Evolutionary conservation across 768 basidiomycete species (phyloP).

Genomic region (Trametes coccinea): DNA sequence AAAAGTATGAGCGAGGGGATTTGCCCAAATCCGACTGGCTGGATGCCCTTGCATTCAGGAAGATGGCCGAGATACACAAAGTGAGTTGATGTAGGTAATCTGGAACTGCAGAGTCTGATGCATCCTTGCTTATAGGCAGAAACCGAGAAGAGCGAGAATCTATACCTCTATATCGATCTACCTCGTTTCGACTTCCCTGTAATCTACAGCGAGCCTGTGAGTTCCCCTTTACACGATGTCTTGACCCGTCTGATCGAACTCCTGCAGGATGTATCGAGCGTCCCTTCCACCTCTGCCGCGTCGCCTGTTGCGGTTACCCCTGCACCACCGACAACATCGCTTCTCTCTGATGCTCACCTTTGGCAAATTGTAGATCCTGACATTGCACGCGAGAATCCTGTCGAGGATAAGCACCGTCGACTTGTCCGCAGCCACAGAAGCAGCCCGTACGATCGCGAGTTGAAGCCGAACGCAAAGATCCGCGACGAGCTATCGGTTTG

Average conservation of each 20-base stretch:
- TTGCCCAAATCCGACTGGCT: constrained; percentile 95
- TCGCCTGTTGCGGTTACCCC: constrained; percentile 41
- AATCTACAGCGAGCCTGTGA: constrained; percentile 86
- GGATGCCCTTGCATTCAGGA: constrained; percentile 88
- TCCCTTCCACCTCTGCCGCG: constrained; percentile 43
- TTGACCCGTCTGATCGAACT: not conserved
- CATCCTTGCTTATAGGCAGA: constrained; percentile 58
- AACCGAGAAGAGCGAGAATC: constrained; percentile 85
- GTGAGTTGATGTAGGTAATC: constrained; percentile 43
- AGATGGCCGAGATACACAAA: constrained; percentile 93
- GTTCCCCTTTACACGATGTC: constrained; percentile 26
- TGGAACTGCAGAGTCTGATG: not conserved
- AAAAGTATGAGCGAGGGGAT: constrained; percentile 95
- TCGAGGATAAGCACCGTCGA: constrained; percentile 95
- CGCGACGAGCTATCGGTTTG: constrained; percentile 89
- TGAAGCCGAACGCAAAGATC: constrained; percentile 96
- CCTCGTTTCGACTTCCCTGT: constrained; percentile 98
- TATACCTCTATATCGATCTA: constrained; percentile 95
- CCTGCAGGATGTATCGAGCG: constrained; percentile 41
- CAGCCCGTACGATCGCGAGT: constrained; percentile 90
- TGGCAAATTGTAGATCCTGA: constrained; percentile 95
- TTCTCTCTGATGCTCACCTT: constrained; percentile 66
- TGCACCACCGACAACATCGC: constrained; percentile 48
- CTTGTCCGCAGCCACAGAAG: constrained; percentile 93
- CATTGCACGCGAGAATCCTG: constrained; percentile 87